These are phyloP conservation scores for Saccharomycopsis synnaedendra DNA, from an alignment of 805 yeast genomes.

Conservation along the genomic window DNA sequence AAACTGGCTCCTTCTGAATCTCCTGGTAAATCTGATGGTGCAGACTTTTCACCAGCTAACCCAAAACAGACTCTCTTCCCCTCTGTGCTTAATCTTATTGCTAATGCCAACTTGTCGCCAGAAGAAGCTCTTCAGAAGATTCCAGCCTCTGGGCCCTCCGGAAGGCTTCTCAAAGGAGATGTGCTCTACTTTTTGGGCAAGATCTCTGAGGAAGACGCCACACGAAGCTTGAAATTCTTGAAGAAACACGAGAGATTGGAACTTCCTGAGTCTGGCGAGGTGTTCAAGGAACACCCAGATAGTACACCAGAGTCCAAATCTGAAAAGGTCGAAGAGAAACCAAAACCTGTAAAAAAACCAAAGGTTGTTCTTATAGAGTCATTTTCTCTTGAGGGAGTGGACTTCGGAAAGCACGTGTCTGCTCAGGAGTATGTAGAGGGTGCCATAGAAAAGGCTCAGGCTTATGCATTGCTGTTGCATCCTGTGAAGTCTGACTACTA, in stretches of 20 bases:
- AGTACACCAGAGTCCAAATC: constrained; percentile 16
- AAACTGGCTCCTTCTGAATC: constrained; percentile 11
- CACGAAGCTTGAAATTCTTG: constrained; percentile 43
- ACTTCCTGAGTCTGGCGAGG: constrained; percentile 28
- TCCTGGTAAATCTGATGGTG: constrained; percentile 9
- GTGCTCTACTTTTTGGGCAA: constrained; percentile 74
- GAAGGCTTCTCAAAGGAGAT: constrained; percentile 84
- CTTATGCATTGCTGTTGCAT: constrained; percentile 29
- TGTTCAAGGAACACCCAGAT: too few relatives aligned
- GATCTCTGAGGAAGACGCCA: constrained; percentile 45
- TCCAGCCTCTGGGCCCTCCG: constrained; percentile 80
- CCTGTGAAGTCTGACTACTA: constrained; percentile 33
- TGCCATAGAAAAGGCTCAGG: constrained; percentile 37
- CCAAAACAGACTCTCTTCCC: constrained; percentile 63
- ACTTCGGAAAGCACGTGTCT: constrained; percentile 20
- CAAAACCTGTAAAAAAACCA: constrained; percentile 20
- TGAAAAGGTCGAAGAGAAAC: constrained; percentile 17
- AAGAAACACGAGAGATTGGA: constrained; percentile 53
- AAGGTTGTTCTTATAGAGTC: constrained; percentile 25
- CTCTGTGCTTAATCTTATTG: constrained; percentile 60
- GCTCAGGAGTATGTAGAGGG: constrained; percentile 25
- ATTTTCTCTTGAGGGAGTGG: constrained; percentile 21
- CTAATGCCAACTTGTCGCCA: constrained; percentile 46
- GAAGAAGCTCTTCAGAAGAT: constrained; percentile 66
- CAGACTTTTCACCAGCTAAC: constrained; percentile 35